Base-by-base conservation (phyloP, 805 yeast species). In the Komagataella mondaviorum region DNA sequence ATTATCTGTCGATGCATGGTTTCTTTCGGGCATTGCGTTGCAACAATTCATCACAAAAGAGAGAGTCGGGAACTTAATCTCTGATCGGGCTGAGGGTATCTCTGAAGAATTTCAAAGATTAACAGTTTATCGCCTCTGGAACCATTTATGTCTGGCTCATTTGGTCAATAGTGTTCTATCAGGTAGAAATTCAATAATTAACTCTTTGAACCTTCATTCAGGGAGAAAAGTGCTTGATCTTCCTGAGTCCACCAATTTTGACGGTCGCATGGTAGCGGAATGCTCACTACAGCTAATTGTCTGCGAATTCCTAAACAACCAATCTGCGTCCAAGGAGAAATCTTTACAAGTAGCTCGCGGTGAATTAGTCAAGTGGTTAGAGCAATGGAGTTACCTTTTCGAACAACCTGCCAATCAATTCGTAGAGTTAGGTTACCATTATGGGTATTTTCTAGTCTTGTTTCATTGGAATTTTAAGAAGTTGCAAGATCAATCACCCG, bases 251-350 rank as follows among this genome's bases (percentile, higher is more conserved):
- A 83, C 89, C 5, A 83, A 84, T 59, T 86, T 85, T 61, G 95
- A 86, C 60, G 88, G 86, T n/a, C 66, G 93, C 53, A 83, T 86
- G 79, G 82, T 85, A 6, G 82, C 88, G 45, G 95, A 86, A 63
- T 78, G 84, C 49, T 76, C 81, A 17, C 70, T 84, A 8, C 78
- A 82, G 51, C 62, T 77, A 16, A 71, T 79, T 10, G 70, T 81
- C 0, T 83, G 83, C 64, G 76, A 76, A 52, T 83, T 71, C 61
- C 66, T 81, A 18, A 83, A 81, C 52, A 61, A 63, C 16, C 23
- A 23, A n/a, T 18, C 44, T 17, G 47, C 46, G 20, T 24, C 46
- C 51, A 53, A 60, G 10, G 45, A 49, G 36, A 57, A 52, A 49
- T 63, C 65, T 51, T 71, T 69, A 53, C 59, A 53, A 22, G 51